Evolutionary conservation across 345 rosid genomes (phyloP).

Genomic region (Noccaea caerulescens): DNA sequence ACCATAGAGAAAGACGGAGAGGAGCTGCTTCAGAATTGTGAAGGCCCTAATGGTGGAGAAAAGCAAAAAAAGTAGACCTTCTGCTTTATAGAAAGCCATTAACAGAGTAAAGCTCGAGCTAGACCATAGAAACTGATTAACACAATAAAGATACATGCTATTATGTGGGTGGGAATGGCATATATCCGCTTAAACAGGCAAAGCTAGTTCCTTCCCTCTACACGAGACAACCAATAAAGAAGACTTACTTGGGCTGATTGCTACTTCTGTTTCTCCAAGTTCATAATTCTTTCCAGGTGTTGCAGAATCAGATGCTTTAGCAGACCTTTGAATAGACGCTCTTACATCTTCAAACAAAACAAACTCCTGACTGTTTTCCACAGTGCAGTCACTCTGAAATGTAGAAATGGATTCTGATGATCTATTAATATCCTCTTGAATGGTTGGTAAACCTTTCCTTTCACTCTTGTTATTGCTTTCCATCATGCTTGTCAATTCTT

Average conservation of each 20-base stretch:
- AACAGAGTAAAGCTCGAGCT: background rate
- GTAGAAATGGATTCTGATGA: constrained; percentile 85
- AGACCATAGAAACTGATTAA: background rate
- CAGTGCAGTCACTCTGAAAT: constrained; percentile 65
- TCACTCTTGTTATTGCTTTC: constrained; percentile 54
- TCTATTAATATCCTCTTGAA: constrained; percentile 68
- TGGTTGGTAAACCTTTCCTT: constrained; percentile 60
- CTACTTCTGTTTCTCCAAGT: constrained; percentile 24
- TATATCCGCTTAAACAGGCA: constrained; percentile 7
- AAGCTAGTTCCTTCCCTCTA: constrained; percentile 15
- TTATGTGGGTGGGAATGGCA: background rate
- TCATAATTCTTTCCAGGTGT: constrained; percentile 41
- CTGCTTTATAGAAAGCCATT: constrained; percentile 7
- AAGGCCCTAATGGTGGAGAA: background rate
- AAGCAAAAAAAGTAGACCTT: constrained; percentile 8
- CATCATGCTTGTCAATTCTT: constrained; percentile 81
- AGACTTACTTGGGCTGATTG: constrained; percentile 55
- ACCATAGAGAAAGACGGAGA: background rate
- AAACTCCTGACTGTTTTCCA: constrained; percentile 61
- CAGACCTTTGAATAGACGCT: constrained; percentile 70
- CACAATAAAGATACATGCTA: background rate
- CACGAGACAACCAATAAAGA: constrained; percentile 3
- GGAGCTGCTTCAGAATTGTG: background rate
- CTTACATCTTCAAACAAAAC: constrained; percentile 84
- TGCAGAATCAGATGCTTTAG: constrained; percentile 43